Percentiles rank a stretch among this genome's conserved stretches.
Conservation (phyloP, 495 filamentous ascomycete species). For the Penicillium canariense region DNA sequence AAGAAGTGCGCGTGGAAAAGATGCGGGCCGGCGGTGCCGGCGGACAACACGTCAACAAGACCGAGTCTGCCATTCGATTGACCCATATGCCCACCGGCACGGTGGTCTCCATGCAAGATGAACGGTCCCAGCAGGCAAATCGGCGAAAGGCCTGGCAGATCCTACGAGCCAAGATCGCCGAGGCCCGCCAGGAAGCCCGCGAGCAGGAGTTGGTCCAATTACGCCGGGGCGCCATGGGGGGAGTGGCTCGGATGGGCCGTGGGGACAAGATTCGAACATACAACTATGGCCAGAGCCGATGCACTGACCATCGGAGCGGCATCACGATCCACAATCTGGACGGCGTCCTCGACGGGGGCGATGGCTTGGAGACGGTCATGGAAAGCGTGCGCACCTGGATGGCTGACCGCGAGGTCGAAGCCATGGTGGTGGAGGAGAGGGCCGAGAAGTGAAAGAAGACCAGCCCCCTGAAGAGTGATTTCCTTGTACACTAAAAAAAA, state of each 20-base stretch:
- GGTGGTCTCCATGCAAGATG: conserved; percentile 88
- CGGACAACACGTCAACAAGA: conserved; percentile 97
- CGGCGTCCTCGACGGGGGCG: conserved; percentile 71
- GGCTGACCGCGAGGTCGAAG: conserved; percentile 71
- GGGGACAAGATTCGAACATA: conserved; percentile 95
- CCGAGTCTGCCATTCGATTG: conserved; percentile 89
- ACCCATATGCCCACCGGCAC: conserved; percentile 88
- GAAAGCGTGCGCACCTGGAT: conserved; percentile 80
- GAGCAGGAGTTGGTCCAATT: conserved; percentile 77
- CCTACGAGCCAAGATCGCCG: conserved; percentile 78
- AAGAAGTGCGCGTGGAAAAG: conserved; percentile 81
- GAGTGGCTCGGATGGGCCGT: conserved; percentile 76
- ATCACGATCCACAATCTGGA: conserved; percentile 78
- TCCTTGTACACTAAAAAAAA: conserved; percentile 16
- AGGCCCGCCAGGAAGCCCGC: conserved; percentile 73
- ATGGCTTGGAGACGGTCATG: conserved; percentile 71
- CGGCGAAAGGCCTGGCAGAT: conserved; percentile 82
- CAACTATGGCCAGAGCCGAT: conserved; percentile 88
- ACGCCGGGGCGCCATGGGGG: conserved; percentile 70
- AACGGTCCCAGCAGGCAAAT: conserved; percentile 85
- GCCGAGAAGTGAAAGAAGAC: conserved; percentile 17
- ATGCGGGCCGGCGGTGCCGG: conserved; percentile 92
- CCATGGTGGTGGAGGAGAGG: conserved; percentile 52
- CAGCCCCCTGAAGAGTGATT: background rate
- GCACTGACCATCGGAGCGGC: conserved; percentile 90